Conservation (phyloP, 768 basidiomycete genomes). For the Boletus pseudo-olivaceus region DNA sequence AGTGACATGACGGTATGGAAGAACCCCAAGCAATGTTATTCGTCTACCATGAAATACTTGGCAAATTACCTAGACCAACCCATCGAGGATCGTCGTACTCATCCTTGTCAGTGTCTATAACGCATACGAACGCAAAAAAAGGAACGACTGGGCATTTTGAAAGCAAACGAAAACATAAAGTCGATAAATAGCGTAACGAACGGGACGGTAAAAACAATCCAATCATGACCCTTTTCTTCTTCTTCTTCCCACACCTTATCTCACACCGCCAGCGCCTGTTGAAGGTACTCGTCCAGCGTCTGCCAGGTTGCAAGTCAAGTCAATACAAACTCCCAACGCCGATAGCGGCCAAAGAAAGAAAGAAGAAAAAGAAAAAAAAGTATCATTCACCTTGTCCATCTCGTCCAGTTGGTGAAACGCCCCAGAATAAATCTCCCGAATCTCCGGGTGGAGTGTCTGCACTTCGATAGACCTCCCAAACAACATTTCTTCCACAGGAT, state of each 20-base stretch:
- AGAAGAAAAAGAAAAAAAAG: not conserved
- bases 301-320: slow-evolving; percentile 5
- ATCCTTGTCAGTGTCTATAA: too few species aligned
- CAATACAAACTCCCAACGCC: not conserved
- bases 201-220: not conserved
- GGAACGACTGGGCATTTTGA: not conserved
- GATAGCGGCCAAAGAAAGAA: not conserved
- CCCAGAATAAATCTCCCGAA: slow-evolving; percentile 66
- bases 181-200: slow-evolving; percentile 15
- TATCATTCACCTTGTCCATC: slow-evolving; percentile 64
- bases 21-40: slow-evolving; percentile 12
- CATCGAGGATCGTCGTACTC: not conserved
- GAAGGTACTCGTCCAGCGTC: slow-evolving; percentile 32
- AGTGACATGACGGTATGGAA: slow-evolving; percentile 11
- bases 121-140: not conserved
- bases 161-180: slow-evolving; percentile 2
- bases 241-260: not conserved
- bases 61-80: not conserved
- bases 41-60: slow-evolving; percentile 8
- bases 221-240: not conserved
- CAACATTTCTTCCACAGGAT: slow-evolving; percentile 69
- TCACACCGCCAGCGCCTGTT: slow-evolving; percentile 21
- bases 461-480: slow-evolving; percentile 66
- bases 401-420: slow-evolving; percentile 74
- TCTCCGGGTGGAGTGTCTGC: slow-evolving; percentile 63